Base-by-base conservation (phyloP, 805 yeast genomes). In the Candida broadrunensis region DNA sequence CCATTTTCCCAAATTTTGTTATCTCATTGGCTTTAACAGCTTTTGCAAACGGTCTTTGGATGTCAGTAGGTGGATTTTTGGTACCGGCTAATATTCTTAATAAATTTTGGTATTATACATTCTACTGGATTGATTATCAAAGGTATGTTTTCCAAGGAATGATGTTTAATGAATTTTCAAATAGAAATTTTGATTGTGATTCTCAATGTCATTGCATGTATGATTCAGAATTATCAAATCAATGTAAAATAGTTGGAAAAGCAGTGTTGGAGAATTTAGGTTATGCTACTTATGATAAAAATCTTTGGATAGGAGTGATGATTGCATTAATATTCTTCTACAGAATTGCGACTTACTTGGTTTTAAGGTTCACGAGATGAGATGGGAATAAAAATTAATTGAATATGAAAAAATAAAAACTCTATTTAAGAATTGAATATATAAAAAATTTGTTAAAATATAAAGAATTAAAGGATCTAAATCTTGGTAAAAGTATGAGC, bases 131-230 rank as follows among this genome's bases (percentile, higher is more conserved):
- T 30, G 52, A 66, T 40, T 66, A 64, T 44, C 72, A 67, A 46
- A 50, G 72, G n/a, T 67, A 63, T 44, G 72, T 66, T 4, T 66
- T 66, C 47, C 70, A 67, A 42, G 72, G 71, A 11, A 66, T 67
- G 71, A 67, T 67, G 70, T 63, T 63, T 54, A 66, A 67, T 39
- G 66, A 67, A 45, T 63, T 67, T 44, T 43, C 44, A 19, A 39
- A 54, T 16, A 49, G 61, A 5, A 45, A 49, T 13, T 67, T 49
- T 39, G 26, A 48, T 11, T 67, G 72, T 48, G 61, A 47, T 16
- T 37, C 43, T n/a, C 40, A 46, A 13, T 67, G 70, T 41, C 63
- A 60, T 19, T 67, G 72, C 43, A 57, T 65, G 62, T 66, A 59
- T 42, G 29, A 49, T 4, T 55, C 66, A 6, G 44, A 44, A 3